These are phyloP conservation scores for Diaporthe sp. DNA, from an alignment of 2,329 filamentous ascomycete genomes.

Conservation along the genomic window DNA sequence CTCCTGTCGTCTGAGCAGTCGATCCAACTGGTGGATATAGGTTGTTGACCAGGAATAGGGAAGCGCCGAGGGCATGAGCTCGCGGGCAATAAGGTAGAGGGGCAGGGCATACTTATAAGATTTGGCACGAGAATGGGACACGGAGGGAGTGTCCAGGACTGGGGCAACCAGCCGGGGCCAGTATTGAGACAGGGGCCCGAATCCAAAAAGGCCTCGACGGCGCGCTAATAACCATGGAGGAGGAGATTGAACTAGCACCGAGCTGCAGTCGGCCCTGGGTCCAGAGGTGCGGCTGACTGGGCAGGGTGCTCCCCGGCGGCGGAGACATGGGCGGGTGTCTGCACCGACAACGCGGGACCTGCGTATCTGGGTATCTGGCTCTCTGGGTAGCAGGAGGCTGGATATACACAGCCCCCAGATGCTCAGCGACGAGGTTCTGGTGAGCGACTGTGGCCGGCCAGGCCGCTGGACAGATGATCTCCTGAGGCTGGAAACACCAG, in stretches of 20 bases:
- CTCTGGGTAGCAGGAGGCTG: not conserved
- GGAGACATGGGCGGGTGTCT: conserved; percentile 19
- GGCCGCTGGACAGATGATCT: not conserved
- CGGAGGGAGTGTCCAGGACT: conserved; percentile 26
- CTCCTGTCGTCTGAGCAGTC: not conserved
- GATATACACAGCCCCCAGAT: not conserved
- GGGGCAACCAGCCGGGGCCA: not conserved
- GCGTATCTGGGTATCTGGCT: not conserved
- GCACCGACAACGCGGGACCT: conserved; percentile 18
- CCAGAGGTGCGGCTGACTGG: conserved; percentile 23
- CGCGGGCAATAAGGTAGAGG: conserved; percentile 1
- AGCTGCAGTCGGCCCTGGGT: conserved; percentile 14
- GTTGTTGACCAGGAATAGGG: not conserved
- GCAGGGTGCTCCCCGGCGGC: conserved; percentile 12
- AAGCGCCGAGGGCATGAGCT: not conserved
- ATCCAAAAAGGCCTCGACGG: conserved; percentile 33
- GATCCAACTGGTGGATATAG: not conserved
- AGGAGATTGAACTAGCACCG: conserved; percentile 19
- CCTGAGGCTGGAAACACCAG: not conserved
- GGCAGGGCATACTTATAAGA: conserved; percentile 31
- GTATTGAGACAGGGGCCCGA: conserved; percentile 31
- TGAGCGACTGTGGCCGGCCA: too few species aligned
- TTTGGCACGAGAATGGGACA: not conserved
- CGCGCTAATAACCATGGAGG: conserved; percentile 25
- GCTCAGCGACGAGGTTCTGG: not conserved